Percentiles rank a stretch among this genome's conserved stretches.
Evolutionary conservation across 2,329 filamentous ascomycete species (phyloP).

Genomic region (Trichoderma brevicompactum): DNA sequence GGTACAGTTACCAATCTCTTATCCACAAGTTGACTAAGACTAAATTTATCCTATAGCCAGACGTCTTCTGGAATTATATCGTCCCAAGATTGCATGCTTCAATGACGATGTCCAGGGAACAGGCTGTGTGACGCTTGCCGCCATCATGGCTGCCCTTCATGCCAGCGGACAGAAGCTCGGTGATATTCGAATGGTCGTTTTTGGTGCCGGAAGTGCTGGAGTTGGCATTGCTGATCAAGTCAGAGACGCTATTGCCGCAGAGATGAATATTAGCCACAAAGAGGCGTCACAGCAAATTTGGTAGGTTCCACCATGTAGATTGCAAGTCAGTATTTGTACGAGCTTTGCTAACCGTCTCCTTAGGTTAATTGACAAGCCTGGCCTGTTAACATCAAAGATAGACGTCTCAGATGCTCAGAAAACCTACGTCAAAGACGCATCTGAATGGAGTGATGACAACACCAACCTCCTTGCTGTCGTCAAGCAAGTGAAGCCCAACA

Average conservation of each 20-base stretch:
- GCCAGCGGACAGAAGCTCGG: conserved; percentile 67
- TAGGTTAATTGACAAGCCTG: conserved; percentile 81
- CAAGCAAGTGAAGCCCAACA: conserved; percentile 73
- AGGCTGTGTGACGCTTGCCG: conserved; percentile 83
- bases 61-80: conserved; percentile 76
- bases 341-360: not conserved
- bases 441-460: conserved; percentile 64
- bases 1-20: conserved; percentile 44
- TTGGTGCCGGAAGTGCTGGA: conserved; percentile 80
- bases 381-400: conserved; percentile 68
- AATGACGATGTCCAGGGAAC: conserved; percentile 93
- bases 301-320: conserved; percentile 45
- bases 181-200: conserved; percentile 74
- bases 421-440: conserved; percentile 65
- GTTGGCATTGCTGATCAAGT: conserved; percentile 87
- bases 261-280: conserved; percentile 68
- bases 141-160: conserved; percentile 75
- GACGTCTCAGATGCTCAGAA: conserved; percentile 70
- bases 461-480: conserved; percentile 68
- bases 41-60: conserved; percentile 52
- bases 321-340: not conserved
- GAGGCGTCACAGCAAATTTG: conserved; percentile 82
- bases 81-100: conserved; percentile 77
- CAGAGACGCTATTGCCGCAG: conserved; percentile 73
- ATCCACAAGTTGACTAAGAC: not conserved